Evolutionary conservation across 2,329 filamentous ascomycete genomes (phyloP).

Genomic region (Botrytis elliptica): DNA sequence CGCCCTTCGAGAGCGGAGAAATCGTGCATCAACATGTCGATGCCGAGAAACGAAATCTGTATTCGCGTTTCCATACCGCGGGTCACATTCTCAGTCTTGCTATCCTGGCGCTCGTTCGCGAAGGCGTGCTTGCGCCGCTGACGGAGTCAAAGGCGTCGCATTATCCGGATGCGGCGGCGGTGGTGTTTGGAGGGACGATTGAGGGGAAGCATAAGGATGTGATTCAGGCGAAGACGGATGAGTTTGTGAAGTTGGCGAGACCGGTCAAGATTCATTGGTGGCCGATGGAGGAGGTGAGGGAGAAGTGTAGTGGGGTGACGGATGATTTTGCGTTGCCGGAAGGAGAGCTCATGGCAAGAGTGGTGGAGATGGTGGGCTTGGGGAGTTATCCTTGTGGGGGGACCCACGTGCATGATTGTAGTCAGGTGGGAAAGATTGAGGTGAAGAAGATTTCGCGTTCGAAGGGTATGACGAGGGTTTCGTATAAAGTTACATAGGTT

Average conservation of each 20-base stretch:
- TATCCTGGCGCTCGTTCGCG: neutral
- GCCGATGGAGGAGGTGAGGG: neutral
- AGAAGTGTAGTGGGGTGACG: neutral
- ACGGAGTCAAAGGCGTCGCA: neutral
- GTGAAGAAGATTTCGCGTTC: neutral
- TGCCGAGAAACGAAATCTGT: neutral
- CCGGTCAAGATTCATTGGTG: neutral
- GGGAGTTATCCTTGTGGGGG: neutral
- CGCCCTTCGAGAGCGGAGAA: neutral
- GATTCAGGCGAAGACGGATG: neutral
- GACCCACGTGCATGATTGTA: neutral
- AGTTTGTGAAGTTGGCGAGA: neutral
- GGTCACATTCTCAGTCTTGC: neutral
- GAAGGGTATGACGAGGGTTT: neutral
- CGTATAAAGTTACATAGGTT: neutral
- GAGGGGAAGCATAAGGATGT: neutral
- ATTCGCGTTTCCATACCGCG: neutral
- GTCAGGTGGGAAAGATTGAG: neutral
- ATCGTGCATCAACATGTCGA: neutral
- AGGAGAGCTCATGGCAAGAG: neutral
- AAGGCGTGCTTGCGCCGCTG: neutral
- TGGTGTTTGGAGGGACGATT: neutral
- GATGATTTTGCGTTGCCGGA: neutral
- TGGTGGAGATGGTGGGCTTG: neutral
- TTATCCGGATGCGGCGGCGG: neutral